A percentile compares a stretch with the other conserved stretches of the same genome.
Conservation (phyloP, 2,329 filamentous ascomycete genomes). For the Tricladium varicosporioides region DNA sequence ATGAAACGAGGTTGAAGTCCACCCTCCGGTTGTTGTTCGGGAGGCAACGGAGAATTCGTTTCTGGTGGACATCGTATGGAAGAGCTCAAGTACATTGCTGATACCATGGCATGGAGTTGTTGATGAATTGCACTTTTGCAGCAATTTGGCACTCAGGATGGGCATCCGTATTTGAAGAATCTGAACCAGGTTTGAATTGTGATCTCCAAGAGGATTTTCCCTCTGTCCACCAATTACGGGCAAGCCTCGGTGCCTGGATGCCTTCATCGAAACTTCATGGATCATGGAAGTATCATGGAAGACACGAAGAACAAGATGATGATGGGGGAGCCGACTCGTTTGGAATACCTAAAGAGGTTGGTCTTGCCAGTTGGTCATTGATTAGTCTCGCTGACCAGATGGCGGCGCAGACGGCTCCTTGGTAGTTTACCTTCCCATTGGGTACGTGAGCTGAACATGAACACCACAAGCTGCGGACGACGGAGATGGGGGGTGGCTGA, state of each 20-base stretch:
- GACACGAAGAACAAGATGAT: not conserved
- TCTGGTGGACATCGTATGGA: not conserved
- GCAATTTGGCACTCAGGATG: not conserved
- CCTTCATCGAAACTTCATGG: not conserved
- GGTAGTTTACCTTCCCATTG: not conserved
- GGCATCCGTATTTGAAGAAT: not conserved
- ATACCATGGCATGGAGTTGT: not conserved
- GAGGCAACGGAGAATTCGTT: not conserved
- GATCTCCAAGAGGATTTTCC: not conserved
- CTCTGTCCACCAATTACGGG: not conserved
- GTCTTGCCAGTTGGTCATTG: not conserved
- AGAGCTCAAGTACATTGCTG: not conserved
- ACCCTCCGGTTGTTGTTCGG: not conserved
- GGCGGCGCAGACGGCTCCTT: not conserved
- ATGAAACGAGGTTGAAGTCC: not conserved
- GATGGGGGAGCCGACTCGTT: not conserved
- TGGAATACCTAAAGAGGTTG: not conserved
- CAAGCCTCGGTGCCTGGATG: not conserved
- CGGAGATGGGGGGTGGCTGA: not conserved
- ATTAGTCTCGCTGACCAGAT: not conserved
- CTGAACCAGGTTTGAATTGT: not conserved
- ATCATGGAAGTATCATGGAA: not conserved
- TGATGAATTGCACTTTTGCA: not conserved
- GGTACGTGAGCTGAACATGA: not conserved
- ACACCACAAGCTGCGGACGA: not conserved